These are phyloP conservation scores for Candida verbasci DNA, from an alignment of 805 yeast species.

Conservation along the genomic window DNA sequence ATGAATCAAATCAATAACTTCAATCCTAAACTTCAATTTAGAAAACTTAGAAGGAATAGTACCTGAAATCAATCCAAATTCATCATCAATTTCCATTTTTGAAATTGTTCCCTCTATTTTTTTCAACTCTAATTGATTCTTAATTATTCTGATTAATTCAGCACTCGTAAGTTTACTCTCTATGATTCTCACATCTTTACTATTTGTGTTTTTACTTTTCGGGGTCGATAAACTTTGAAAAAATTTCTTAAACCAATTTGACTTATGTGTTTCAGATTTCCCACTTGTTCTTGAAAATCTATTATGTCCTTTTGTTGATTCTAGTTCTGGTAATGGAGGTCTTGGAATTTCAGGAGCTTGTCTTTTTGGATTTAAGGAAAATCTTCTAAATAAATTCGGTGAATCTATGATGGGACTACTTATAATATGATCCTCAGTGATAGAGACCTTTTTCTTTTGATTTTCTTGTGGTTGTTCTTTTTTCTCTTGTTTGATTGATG, in stretches of 20 bases:
- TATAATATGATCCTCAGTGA: neutral
- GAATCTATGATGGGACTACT: constrained; percentile 1
- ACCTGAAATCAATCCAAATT: constrained; percentile 41
- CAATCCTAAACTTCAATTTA: constrained; percentile 44
- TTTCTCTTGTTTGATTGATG: no score
- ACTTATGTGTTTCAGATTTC: constrained; percentile 10
- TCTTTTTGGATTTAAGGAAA: constrained; percentile 35
- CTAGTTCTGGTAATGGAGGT: constrained; percentile 15
- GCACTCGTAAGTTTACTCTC: constrained; percentile 28
- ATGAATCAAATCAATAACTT: constrained; percentile 33
- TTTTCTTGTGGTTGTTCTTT: neutral
- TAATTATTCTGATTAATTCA: constrained; percentile 31
- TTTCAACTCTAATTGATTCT: constrained; percentile 41
- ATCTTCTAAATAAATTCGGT: constrained; percentile 15
- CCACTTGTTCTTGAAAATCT: constrained; percentile 35
- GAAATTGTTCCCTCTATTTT: constrained; percentile 47
- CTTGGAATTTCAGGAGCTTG: constrained; percentile 41
- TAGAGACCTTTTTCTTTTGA: neutral
- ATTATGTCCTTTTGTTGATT: constrained; percentile 13
- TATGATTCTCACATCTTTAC: constrained; percentile 25
- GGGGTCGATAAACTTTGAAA: constrained; percentile 21
- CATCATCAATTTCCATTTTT: constrained; percentile 39
- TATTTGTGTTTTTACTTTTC: constrained; percentile 1
- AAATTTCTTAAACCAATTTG: constrained; percentile 37
- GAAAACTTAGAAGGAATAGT: constrained; percentile 45